A percentile compares a stretch with the other conserved stretches of the same genome.
These are phyloP conservation scores for Alternaria postmessia DNA, from an alignment of 2,329 filamentous ascomycete genomes.

Conservation along the genomic window DNA sequence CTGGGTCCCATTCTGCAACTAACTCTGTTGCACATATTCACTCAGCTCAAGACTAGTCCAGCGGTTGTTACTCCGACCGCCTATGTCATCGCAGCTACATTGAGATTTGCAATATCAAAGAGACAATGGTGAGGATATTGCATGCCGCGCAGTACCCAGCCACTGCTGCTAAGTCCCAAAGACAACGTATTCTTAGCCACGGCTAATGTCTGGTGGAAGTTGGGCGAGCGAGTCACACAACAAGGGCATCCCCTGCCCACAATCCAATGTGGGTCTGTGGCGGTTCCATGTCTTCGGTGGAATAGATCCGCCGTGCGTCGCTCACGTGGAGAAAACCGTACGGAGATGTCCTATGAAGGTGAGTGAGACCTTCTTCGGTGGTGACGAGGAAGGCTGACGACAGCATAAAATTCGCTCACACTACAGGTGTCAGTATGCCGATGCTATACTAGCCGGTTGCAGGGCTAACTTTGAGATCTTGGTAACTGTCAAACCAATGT, in stretches of 20 bases:
- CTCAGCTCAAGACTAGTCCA: background rate
- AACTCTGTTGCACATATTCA: background rate
- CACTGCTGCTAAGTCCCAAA: background rate
- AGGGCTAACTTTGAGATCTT: slow-evolving; percentile 20
- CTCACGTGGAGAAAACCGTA: slow-evolving; percentile 44
- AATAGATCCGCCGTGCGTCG: slow-evolving; percentile 30
- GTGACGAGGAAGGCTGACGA: slow-evolving; percentile 29
- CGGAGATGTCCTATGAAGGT: slow-evolving; percentile 17
- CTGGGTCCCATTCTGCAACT: slow-evolving; percentile 4
- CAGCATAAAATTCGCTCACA: slow-evolving; percentile 18
- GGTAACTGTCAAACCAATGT: slow-evolving; percentile 17
- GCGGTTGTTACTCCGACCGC: background rate
- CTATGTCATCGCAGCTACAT: background rate
- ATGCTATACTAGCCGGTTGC: slow-evolving; percentile 23
- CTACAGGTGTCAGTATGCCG: slow-evolving; percentile 13
- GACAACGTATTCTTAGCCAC: slow-evolving; percentile 20
- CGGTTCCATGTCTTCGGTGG: slow-evolving; percentile 36
- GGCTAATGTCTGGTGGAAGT: slow-evolving; percentile 28
- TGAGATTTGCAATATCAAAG: background rate
- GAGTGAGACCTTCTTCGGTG: slow-evolving; percentile 13
- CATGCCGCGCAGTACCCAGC: background rate
- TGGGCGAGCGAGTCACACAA: slow-evolving; percentile 37
- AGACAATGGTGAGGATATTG: background rate
- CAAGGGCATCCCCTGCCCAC: slow-evolving; percentile 40
- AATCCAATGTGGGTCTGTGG: slow-evolving; percentile 35